A percentile compares a stretch with the other conserved stretches of the same genome.
Evolutionary conservation across 2,329 filamentous ascomycete species (phyloP).

Genomic region (Scedosporium apiospermum): DNA sequence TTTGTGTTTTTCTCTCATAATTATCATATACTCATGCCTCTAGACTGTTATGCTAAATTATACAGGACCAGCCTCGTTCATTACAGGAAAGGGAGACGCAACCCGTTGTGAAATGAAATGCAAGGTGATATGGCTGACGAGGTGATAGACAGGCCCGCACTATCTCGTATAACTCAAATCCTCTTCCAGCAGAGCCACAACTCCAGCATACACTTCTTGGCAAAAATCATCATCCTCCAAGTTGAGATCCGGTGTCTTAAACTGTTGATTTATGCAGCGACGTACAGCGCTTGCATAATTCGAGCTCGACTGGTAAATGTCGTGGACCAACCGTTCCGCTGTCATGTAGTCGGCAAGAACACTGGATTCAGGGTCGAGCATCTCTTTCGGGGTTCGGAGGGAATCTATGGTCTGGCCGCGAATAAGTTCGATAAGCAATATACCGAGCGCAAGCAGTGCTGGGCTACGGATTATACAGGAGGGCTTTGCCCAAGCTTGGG

Average conservation of each 20-base stretch:
- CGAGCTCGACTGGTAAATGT: constrained; percentile 1
- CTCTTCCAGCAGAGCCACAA: constrained; percentile 10
- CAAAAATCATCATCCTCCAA: constrained; percentile 7
- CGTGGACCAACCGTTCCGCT: not conserved
- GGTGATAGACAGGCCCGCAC: too few relatives aligned
- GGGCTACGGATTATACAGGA: not conserved
- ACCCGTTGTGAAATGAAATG: too few relatives aligned
- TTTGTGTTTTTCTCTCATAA: too few relatives aligned
- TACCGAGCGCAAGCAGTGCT: constrained; percentile 11
- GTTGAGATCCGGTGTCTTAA: constrained; percentile 5
- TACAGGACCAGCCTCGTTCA: too few relatives aligned
- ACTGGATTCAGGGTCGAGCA: not conserved
- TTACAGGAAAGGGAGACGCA: too few relatives aligned
- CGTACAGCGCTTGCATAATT: constrained; percentile 12
- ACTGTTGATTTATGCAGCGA: constrained; percentile 10
- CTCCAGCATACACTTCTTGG: constrained; percentile 9
- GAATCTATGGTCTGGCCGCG: constrained; percentile 6
- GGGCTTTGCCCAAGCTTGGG: not conserved
- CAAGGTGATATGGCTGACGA: too few relatives aligned
- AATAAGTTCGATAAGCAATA: constrained; percentile 14
- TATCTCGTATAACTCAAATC: constrained; percentile 1
- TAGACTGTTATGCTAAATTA: too few relatives aligned
- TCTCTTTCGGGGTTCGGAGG: not conserved
- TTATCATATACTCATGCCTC: too few relatives aligned
- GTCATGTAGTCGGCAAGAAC: not conserved